Base-by-base conservation (phyloP, 2,329 filamentous ascomycete species). In the Cercospora sesami region DNA sequence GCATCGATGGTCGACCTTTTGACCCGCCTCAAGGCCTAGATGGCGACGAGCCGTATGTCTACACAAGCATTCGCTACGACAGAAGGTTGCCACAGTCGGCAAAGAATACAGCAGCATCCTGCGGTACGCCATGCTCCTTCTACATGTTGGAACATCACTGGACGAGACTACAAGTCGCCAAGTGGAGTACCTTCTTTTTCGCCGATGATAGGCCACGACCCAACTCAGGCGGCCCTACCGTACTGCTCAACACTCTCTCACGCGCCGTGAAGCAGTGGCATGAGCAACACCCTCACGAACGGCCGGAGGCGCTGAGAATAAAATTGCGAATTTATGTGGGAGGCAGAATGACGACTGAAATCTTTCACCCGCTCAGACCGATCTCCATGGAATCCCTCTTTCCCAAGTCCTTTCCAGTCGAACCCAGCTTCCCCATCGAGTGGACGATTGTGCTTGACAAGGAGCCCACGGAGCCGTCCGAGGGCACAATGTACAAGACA, bases 401-500 rank as follows among this genome's bases (percentile, higher is more conserved):
- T 61, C 90, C 91, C 0, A 68, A 75, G 3, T 79, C 79, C 1
- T 80, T 92, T 1, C 83, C 87, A 12, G 78, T 82, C 72, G 74
- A 71, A 71, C 73, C 39, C 71, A 64, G 53, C 65, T 48, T 6
- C 73, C 72, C 45, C 71, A 77, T 70, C 68, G 74, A 55, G 70
- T 79, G 77, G 77, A 74, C 77, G 2, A 67, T 90, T 16, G 78
- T 81, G 14, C 74, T 90, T 12, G 89, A 90, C 77, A 80, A 81
- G 0, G 67, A 80, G 30, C 74, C 81, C 3, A 90, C 85, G 0
- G 74, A 77, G 0, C 82, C 84, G 0, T 84, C 84, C 0, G 85
- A 87, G n/a, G 91, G 90, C 75, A 97, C 94, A 0, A 89, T 90
- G 67, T 91, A 91, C 82, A 98, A 99, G 79, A 98, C 94, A 0